Conservation (phyloP, 1,139 yeast species). For the Saccharomycopsis crataegensis region DNA sequence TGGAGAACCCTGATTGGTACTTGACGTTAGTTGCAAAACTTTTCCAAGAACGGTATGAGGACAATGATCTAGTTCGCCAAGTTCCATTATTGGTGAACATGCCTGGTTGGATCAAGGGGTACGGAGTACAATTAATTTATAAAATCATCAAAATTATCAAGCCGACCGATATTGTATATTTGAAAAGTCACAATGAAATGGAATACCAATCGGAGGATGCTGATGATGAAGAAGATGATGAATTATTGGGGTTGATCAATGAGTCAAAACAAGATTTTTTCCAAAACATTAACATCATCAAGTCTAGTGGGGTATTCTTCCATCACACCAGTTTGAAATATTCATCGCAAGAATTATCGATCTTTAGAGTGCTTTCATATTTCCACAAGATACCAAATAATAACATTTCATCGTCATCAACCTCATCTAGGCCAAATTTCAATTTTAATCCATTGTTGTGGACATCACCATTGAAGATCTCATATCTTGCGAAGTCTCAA, state of each 20-base stretch:
- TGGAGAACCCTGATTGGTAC: constrained; percentile 58
- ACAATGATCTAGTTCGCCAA: constrained; percentile 26
- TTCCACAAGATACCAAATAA: constrained; percentile 39
- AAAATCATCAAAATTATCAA: constrained; percentile 38
- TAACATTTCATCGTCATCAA: no score
- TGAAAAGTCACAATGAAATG: constrained; percentile 24
- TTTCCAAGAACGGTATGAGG: constrained; percentile 29
- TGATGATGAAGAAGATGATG: constrained; percentile 5
- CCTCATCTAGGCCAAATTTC: constrained; percentile 25
- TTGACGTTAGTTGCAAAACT: constrained; percentile 39
- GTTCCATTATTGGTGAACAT: constrained; percentile 62
- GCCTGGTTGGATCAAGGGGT: constrained; percentile 93
- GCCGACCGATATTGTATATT: constrained; percentile 51
- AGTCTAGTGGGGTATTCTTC: constrained; percentile 24
- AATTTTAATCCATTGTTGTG: constrained; percentile 46
- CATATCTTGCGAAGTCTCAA: constrained; percentile 30
- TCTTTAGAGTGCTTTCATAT: constrained; percentile 42
- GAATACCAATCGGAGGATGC: neutral
- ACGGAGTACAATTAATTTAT: constrained; percentile 59
- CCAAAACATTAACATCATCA: constrained; percentile 20
- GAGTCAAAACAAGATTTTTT: constrained; percentile 21
- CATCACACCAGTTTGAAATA: constrained; percentile 28
- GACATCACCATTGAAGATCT: constrained; percentile 42
- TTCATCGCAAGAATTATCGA: constrained; percentile 47
- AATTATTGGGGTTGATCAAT: constrained; percentile 4